These are phyloP conservation scores for Suillus weaverae DNA, from an alignment of 768 basidiomycete species.

Conservation along the genomic window DNA sequence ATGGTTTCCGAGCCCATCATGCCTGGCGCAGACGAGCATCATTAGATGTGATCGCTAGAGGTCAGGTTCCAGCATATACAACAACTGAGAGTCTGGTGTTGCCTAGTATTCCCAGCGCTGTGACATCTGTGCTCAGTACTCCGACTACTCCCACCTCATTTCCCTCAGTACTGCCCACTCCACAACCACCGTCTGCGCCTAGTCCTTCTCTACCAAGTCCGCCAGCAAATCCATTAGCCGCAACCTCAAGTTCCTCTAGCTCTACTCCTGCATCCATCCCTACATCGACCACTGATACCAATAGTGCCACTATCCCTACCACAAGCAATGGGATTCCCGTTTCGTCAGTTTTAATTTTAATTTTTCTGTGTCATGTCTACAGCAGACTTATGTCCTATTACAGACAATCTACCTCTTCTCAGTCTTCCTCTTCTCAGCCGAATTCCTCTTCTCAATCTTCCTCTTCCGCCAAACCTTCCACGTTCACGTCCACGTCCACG, in stretches of 20 bases:
- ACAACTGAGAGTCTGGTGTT: background rate
- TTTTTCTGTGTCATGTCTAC: background rate
- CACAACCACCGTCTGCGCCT: background rate
- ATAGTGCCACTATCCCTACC: background rate
- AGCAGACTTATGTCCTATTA: conserved; percentile 2
- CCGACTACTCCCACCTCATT: background rate
- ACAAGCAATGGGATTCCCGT: conserved; percentile 1
- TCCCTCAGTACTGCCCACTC: background rate
- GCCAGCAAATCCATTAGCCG: background rate
- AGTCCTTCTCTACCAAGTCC: background rate
- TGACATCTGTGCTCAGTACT: background rate
- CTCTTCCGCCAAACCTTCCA: conserved; percentile 2
- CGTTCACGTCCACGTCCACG: conserved; percentile 10
- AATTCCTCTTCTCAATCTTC: conserved; percentile 1
- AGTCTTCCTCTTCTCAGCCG: background rate
- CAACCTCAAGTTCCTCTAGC: background rate
- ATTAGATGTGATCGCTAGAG: background rate
- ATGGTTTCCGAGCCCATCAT: conserved; percentile 4
- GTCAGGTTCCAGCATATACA: no score
- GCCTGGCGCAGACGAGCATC: conserved; percentile 10
- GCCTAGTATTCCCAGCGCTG: background rate
- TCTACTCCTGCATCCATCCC: background rate
- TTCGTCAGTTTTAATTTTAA: conserved; percentile 10
- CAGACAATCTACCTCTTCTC: conserved; percentile 8
- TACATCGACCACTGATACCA: background rate